These are phyloP conservation scores for Pseudogymnoascus sp. DNA, from an alignment of 2,329 filamentous ascomycete genomes.

Conservation along the genomic window DNA sequence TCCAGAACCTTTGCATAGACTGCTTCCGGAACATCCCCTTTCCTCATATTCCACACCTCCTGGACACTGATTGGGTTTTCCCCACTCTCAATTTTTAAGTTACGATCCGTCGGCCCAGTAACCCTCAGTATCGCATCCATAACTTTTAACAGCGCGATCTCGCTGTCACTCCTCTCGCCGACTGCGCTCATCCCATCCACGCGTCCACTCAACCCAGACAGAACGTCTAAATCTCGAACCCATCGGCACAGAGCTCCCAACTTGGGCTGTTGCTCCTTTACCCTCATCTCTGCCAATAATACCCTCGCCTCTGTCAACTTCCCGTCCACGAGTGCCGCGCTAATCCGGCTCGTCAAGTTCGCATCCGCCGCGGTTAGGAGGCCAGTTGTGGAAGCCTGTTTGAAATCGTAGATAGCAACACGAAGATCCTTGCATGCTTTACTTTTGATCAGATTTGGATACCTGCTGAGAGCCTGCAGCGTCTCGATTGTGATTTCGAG, in stretches of 20 bases:
- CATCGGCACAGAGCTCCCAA: constrained; percentile 63
- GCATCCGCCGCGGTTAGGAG: constrained; percentile 49
- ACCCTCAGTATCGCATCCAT: constrained; percentile 58
- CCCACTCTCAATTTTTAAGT: constrained; percentile 27
- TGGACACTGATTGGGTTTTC: constrained; percentile 48
- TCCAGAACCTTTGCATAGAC: constrained; percentile 53
- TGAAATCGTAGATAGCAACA: constrained; percentile 61
- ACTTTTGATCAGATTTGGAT: constrained; percentile 58
- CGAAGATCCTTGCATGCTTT: constrained; percentile 61
- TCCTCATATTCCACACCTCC: constrained; percentile 52
- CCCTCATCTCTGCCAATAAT: constrained; percentile 61
- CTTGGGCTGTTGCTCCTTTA: constrained; percentile 57
- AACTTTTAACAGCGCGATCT: constrained; percentile 50
- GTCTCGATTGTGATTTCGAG: constrained; percentile 62
- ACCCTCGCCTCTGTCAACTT: constrained; percentile 59
- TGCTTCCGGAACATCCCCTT: constrained; percentile 32
- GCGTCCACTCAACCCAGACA: constrained; percentile 52
- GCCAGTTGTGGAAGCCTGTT: constrained; percentile 61
- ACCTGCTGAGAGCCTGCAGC: constrained; percentile 47
- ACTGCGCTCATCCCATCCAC: constrained; percentile 33
- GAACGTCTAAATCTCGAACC: constrained; percentile 64
- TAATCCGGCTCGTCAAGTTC: constrained; percentile 60
- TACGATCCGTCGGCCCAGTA: constrained; percentile 52
- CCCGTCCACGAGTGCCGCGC: constrained; percentile 56
- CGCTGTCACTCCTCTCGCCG: constrained; percentile 36